Evolutionary conservation across 73 alveolate genomes (phyloP), one percentile per base, ranked within the genome.

Genomic region (Paramecium tetraurelia): DNA sequence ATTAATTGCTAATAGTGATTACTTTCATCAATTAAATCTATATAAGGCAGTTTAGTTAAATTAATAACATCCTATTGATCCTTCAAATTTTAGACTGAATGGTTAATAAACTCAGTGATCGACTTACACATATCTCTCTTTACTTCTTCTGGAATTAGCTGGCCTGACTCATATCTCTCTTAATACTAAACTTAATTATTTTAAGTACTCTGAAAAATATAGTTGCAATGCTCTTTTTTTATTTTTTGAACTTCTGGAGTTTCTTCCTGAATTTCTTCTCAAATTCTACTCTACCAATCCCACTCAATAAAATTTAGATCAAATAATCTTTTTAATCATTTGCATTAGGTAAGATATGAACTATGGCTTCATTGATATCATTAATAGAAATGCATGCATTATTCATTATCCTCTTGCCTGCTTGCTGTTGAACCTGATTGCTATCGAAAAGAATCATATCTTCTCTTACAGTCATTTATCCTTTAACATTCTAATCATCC

Each of bases 371-470:
- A 80, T 80, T 80, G 9, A 80, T 80, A 35, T 80, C 90, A 6
- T 14, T 24, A 10, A 80, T 80, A 8, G 90, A 40, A 24, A 80
- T 80, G 44, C 90, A 43, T n/a, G 48, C 33, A 80, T 80, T 41
- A 80, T 80, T 43, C 11, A 33, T 35, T 9, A 14, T 14, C 12
- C 76, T 80, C 76, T 80, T 80, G 5, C 33, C 46, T 75, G 33
- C 14, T 5, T 35, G 35, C 20, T 75, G n/a, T 41, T 75, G 3
- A 21, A n/a, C 21, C 2, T 40, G 3, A 80, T 80, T 43, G 6
- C 76, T 33, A 24, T 80, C 90, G 46, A 80, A 80, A n/a, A 80
- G 75, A 1, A 80, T 46, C 70, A 80, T 43, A 46, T 80, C 90
- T 12, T 41, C 76, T 43, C 63, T 80, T 80, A 80, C 43, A 31